Evolutionary conservation across 345 rosid genomes (phyloP).

Genomic region (Clarkia xantiana): DNA sequence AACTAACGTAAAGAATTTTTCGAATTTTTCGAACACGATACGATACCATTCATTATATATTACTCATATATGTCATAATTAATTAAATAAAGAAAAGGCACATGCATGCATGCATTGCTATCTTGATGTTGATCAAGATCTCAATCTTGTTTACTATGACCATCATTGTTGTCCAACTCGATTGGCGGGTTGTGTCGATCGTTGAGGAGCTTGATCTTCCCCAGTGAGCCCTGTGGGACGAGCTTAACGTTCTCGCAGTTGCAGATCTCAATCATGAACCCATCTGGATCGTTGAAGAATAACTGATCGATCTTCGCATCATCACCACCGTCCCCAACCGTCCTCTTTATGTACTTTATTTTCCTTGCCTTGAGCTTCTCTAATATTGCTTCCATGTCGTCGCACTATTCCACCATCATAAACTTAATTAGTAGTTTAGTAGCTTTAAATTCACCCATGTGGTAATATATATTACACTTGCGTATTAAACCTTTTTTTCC

Average conservation of each 20-base stretch:
- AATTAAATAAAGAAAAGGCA: no score
- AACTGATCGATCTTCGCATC: constrained; percentile 34
- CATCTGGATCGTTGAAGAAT: constrained; percentile 61
- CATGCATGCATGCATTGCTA: no score
- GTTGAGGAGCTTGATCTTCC: constrained; percentile 15
- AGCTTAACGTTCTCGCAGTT: constrained; percentile 68
- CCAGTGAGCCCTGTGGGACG: constrained; percentile 27
- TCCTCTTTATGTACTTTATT: constrained; percentile 37
- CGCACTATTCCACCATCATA: constrained; percentile 12
- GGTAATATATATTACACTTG: no score
- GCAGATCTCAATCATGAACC: constrained; percentile 71
- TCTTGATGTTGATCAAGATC: background rate
- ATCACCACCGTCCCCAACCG: constrained; percentile 29
- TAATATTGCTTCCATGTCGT: constrained; percentile 37
- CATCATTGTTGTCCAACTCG: constrained; percentile 3
- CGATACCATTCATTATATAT: no score
- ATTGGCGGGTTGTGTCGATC: constrained; percentile 22
- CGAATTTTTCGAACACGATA: no score
- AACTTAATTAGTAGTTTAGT: no score
- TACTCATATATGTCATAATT: no score
- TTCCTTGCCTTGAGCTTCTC: constrained; percentile 29
- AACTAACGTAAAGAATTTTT: no score
- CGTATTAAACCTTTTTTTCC: no score
- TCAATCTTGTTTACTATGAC: background rate
- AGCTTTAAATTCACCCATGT: no score